These are phyloP conservation scores for Magnolia changhungtana DNA, from an alignment of 164 flowering plant species.

Conservation along the genomic window DNA sequence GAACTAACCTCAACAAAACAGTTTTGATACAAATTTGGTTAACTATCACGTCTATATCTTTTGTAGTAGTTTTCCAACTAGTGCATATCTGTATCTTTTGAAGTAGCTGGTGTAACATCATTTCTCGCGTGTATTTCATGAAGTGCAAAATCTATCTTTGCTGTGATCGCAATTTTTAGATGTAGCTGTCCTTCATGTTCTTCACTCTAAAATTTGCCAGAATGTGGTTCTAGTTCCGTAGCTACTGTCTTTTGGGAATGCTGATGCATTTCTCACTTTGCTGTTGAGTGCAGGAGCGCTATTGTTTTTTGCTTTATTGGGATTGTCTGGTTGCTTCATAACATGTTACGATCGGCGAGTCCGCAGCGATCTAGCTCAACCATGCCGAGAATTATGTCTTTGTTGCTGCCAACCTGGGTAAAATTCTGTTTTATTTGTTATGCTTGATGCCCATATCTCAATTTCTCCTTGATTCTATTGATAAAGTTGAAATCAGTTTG, in stretches of 20 bases:
- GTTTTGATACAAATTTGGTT: too few species aligned
- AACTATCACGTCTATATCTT: too few species aligned
- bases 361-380: constrained; percentile 92
- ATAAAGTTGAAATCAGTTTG: not conserved
- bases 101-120: too few species aligned
- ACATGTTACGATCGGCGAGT: constrained; percentile 97
- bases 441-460: not conserved
- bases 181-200: not conserved
- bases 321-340: constrained; percentile 93
- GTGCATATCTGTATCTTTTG: too few species aligned
- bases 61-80: too few species aligned
- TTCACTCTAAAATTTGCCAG: not conserved
- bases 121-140: too few species aligned
- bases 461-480: not conserved
- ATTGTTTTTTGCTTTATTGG: constrained; percentile 91
- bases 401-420: constrained; percentile 99
- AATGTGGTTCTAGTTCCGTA: not conserved
- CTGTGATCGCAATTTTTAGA: too few species aligned
- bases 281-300: constrained; percentile 66
- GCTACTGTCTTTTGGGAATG: not conserved
- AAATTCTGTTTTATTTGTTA: constrained; percentile 4
- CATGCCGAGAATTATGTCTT: constrained; percentile 92
- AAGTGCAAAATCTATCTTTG: too few species aligned
- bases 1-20: too few species aligned
- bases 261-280: constrained; percentile 5